Conservation (phyloP, 2,329 filamentous ascomycete genomes). For the Didymella glomerata region DNA sequence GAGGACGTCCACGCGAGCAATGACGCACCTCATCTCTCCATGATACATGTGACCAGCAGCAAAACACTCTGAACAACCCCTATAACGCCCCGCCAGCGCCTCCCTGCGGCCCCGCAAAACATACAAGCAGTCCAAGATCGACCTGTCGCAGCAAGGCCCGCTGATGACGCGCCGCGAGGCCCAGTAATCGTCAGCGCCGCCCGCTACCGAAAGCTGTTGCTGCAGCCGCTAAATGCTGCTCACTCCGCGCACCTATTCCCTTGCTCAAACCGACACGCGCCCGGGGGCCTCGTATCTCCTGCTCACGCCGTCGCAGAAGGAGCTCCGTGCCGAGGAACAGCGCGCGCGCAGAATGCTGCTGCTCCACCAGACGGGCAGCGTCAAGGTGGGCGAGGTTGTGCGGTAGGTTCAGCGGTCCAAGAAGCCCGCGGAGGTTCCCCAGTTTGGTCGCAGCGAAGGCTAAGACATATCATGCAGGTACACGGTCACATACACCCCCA, state of each 20-base stretch:
- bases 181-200: slow-evolving; percentile 17
- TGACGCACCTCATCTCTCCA: slow-evolving; percentile 21
- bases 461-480: slow-evolving; percentile 57
- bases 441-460: slow-evolving; percentile 16
- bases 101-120: slow-evolving; percentile 17
- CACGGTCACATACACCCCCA: slow-evolving; percentile 90
- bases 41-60: slow-evolving; percentile 20
- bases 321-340: slow-evolving; percentile 43
- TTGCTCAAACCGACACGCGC: slow-evolving; percentile 45
- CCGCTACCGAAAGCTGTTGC: slow-evolving; percentile 32
- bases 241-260: slow-evolving; percentile 51
- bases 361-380: slow-evolving; percentile 86
- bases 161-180: slow-evolving; percentile 22
- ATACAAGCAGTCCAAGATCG: slow-evolving; percentile 5
- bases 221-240: slow-evolving; percentile 52
- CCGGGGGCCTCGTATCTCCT: slow-evolving; percentile 47
- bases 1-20: slow-evolving; percentile 21
- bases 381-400: slow-evolving; percentile 94
- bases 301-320: slow-evolving; percentile 44
- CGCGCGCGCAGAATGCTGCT: slow-evolving; percentile 74
- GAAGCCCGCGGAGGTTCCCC: slow-evolving; percentile 20
- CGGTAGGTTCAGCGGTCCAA: slow-evolving; percentile 64
- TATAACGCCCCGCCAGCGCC: slow-evolving; percentile 9
- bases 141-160: slow-evolving; percentile 10
- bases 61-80: slow-evolving; percentile 16